Evolutionary conservation across 768 basidiomycete genomes (phyloP).

Genomic region (Psilocybe cubensis): DNA sequence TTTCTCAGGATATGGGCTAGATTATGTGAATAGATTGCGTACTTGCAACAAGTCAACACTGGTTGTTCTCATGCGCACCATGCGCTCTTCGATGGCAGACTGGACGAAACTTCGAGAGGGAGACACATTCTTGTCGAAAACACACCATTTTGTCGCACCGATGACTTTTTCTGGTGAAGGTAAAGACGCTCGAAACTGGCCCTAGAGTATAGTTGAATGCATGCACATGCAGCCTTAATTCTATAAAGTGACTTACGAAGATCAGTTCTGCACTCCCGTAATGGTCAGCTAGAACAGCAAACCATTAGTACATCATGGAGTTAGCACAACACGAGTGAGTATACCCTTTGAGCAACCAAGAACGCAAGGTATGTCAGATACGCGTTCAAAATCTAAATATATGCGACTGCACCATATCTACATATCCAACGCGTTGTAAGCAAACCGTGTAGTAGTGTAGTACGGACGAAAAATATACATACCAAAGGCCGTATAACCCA

Average conservation of each 20-base stretch:
- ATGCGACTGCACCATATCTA: conserved; percentile 42
- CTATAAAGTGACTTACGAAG: conserved; percentile 53
- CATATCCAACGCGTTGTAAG: background rate
- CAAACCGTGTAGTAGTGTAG: background rate
- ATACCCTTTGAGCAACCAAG: background rate
- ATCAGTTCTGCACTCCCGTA: conserved; percentile 85
- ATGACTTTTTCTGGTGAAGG: conserved; percentile 47
- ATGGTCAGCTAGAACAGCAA: conserved; percentile 68
- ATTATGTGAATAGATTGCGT: background rate
- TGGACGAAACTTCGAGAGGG: conserved; percentile 61
- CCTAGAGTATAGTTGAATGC: too few species aligned
- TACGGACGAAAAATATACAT: conserved; percentile 4
- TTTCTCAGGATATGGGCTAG: background rate
- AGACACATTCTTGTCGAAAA: conserved; percentile 56
- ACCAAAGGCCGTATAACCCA: conserved; percentile 72
- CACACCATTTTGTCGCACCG: conserved; percentile 88
- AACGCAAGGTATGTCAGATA: background rate
- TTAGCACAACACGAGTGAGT: background rate
- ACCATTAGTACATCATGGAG: background rate
- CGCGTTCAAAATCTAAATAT: background rate
- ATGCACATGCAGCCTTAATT: conserved; percentile 6
- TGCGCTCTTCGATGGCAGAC: conserved; percentile 68
- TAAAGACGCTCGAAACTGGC: conserved; percentile 62
- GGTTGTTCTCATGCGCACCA: conserved; percentile 63
- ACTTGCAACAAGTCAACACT: conserved; percentile 78